Percentiles rank a stretch among this genome's conserved stretches.
Evolutionary conservation across 805 yeast species (phyloP).

Genomic region (Cyberlindnera galapagoensis): DNA sequence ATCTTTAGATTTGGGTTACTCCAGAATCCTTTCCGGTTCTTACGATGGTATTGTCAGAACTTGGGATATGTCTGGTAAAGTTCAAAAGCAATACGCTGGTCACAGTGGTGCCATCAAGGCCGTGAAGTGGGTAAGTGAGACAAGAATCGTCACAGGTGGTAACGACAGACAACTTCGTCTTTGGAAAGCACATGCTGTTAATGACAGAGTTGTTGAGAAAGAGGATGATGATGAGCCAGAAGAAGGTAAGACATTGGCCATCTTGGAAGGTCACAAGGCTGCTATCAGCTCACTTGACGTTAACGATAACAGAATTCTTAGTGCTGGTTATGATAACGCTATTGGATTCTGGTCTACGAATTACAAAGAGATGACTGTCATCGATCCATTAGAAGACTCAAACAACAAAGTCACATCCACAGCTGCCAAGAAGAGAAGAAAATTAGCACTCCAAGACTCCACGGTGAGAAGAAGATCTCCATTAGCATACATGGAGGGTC

Average conservation of each 20-base stretch:
- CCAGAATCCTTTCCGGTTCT: slow-evolving; percentile 74
- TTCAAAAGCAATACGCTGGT: slow-evolving; percentile 76
- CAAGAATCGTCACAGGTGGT: slow-evolving; percentile 78
- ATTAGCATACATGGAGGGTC: slow-evolving; percentile 71
- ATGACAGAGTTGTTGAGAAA: slow-evolving; percentile 17
- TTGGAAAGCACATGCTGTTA: slow-evolving; percentile 64
- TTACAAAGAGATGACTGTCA: slow-evolving; percentile 73
- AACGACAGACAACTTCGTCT: slow-evolving; percentile 83
- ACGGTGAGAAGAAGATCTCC: slow-evolving; percentile 78
- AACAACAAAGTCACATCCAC: slow-evolving; percentile 52
- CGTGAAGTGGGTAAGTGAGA: slow-evolving; percentile 71
- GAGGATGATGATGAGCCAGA: slow-evolving; percentile 45
- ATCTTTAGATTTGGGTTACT: slow-evolving; percentile 39
- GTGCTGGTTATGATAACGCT: slow-evolving; percentile 77
- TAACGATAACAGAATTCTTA: slow-evolving; percentile 55
- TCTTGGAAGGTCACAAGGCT: slow-evolving; percentile 84
- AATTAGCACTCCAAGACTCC: slow-evolving; percentile 70
- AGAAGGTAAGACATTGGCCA: slow-evolving; percentile 73
- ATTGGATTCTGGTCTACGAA: slow-evolving; percentile 87
- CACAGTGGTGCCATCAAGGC: slow-evolving; percentile 84
- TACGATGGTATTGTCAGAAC: slow-evolving; percentile 93
- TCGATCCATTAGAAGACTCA: slow-evolving; percentile 41
- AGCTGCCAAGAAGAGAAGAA: slow-evolving; percentile 84
- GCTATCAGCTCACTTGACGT: slow-evolving; percentile 71
- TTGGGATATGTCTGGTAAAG: slow-evolving; percentile 75